A percentile compares a stretch with the other conserved stretches of the same genome.
phyloP scores from a whole-genome alignment of 2,329 filamentous ascomycete genomes.

The Kalaharituber pfeilii region DNA sequence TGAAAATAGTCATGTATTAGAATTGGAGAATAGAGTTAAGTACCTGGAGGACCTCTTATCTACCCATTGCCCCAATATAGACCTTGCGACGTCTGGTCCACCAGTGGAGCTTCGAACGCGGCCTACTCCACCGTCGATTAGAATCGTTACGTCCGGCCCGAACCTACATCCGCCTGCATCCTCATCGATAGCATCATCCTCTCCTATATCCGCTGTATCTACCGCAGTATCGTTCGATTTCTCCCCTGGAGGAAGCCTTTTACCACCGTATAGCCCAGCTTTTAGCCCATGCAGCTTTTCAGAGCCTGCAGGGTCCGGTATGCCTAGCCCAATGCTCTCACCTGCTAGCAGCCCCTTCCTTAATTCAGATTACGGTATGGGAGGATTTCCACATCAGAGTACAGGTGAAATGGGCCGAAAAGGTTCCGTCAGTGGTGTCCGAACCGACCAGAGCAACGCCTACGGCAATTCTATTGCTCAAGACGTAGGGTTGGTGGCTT shows the following conservation, averaged over 20 bases:
- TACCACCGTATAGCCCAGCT: constrained; percentile 17
- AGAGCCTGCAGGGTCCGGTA: constrained; percentile 12
- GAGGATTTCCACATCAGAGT: background rate
- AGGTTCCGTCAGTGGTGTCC: background rate
- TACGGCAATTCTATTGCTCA: constrained; percentile 18
- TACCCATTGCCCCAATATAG: constrained; percentile 11
- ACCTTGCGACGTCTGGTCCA: constrained; percentile 11
- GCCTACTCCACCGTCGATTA: constrained; percentile 16
- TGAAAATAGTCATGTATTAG: constrained; percentile 18
- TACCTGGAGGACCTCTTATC: constrained; percentile 15
- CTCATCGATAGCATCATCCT: constrained; percentile 15
- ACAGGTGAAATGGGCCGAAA: background rate
- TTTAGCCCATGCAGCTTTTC: constrained; percentile 20
- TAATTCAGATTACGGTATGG: constrained; percentile 7
- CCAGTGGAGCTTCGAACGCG: constrained; percentile 17
- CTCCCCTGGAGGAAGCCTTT: constrained; percentile 5
- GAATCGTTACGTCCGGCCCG: constrained; percentile 18
- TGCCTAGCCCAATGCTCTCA: constrained; percentile 11
- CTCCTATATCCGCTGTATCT: constrained; percentile 15
- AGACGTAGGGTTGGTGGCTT: constrained; percentile 21
- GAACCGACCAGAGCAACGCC: background rate
- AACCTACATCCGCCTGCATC: constrained; percentile 14
- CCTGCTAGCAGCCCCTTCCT: constrained; percentile 3
- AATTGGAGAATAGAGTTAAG: constrained; percentile 18
- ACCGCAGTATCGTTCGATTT: constrained; percentile 18